phyloP scores from a whole-genome alignment of 257 asterid genomes.

The Catharanthus roseus region DNA sequence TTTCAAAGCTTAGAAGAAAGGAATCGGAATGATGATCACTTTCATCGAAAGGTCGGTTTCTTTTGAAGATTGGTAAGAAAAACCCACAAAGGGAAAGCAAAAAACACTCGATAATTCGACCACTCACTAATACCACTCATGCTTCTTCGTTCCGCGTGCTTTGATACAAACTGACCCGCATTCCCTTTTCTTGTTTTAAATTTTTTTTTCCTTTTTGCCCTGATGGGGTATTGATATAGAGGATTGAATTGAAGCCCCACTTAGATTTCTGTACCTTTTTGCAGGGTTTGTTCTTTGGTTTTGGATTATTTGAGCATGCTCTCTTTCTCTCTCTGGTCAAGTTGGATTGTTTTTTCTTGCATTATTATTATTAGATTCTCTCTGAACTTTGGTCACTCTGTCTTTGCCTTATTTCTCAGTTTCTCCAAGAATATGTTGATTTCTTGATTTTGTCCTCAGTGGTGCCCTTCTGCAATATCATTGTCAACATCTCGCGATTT shows the following conservation, averaged over 20 bases:
- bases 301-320: conserved; percentile 64
- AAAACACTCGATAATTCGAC: conserved; percentile 49
- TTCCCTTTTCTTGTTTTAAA: conserved; percentile 27
- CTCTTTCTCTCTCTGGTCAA: conserved; percentile 31
- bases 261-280: conserved; percentile 62
- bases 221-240: conserved; percentile 49
- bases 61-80: conserved; percentile 31
- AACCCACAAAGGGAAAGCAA: conserved; percentile 15
- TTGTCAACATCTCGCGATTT: conserved; percentile 11
- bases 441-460: background rate
- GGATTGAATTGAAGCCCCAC: conserved; percentile 65
- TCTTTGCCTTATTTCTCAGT: conserved; percentile 27
- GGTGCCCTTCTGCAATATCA: background rate
- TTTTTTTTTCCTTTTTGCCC: conserved; percentile 31
- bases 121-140: conserved; percentile 61
- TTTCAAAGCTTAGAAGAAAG: conserved; percentile 30
- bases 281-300: conserved; percentile 68
- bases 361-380: conserved; percentile 53
- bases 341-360: conserved; percentile 47
- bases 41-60: conserved; percentile 76
- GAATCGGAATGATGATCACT: conserved; percentile 44
- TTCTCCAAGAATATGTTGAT: conserved; percentile 23
- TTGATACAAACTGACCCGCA: conserved; percentile 52
- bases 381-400: conserved; percentile 16
- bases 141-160: conserved; percentile 93